A percentile compares a stretch with the other conserved stretches of the same genome.
Evolutionary conservation across 306 rosid genomes (phyloP).

Genomic region (Vicia faba): DNA sequence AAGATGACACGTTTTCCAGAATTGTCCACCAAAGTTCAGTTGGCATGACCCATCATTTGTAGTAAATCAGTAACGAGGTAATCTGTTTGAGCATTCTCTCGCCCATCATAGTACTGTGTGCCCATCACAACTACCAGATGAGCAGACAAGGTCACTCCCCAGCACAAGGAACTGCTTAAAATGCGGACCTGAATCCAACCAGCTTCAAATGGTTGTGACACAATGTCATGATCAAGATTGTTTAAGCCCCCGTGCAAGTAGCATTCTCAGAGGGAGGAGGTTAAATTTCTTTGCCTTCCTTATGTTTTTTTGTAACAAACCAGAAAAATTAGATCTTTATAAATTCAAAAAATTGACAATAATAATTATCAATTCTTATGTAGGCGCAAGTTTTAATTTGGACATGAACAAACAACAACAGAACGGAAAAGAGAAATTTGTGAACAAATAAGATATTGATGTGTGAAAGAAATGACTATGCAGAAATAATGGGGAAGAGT

Average conservation of each 20-base stretch:
- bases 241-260: slow-evolving; percentile 87
- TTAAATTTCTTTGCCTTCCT: too few species aligned
- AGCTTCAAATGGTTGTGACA: slow-evolving; percentile 71
- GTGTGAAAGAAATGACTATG: too few species aligned
- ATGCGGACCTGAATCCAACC: slow-evolving; percentile 91
- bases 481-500: too few species aligned
- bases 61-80: slow-evolving; percentile 91
- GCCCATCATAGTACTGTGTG: slow-evolving; percentile 87
- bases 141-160: slow-evolving; percentile 84
- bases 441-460: too few species aligned
- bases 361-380: too few species aligned
- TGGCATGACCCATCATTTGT: slow-evolving; percentile 99
- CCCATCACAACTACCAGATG: slow-evolving; percentile 98
- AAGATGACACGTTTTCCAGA: slow-evolving; percentile 1
- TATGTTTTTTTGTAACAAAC: too few species aligned
- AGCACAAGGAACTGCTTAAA: slow-evolving; percentile 87
- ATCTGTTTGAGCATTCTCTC: slow-evolving; percentile 89
- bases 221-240: slow-evolving; percentile 69
- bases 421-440: too few species aligned
- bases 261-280: too few species aligned
- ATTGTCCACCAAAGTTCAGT: slow-evolving; percentile 60
- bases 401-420: too few species aligned
- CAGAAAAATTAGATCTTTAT: too few species aligned
- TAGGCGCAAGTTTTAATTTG: too few species aligned
- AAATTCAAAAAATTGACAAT: too few species aligned